phyloP scores from a whole-genome alignment of 495 filamentous ascomycete species.

The Penicillium argentinense region DNA sequence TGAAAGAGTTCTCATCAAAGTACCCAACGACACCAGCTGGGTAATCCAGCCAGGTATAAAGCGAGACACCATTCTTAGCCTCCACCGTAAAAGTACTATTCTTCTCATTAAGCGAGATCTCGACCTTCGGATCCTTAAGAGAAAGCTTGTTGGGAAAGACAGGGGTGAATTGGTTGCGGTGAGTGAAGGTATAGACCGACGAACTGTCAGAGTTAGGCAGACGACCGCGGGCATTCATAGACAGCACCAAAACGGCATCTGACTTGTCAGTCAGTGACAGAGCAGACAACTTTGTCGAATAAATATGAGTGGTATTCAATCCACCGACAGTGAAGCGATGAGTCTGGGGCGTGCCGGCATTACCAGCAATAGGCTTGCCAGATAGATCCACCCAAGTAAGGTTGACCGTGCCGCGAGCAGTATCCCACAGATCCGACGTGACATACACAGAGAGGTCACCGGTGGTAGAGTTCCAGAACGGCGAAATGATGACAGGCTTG shows the following conservation, averaged over 20 bases:
- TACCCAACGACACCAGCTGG: slow-evolving; percentile 56
- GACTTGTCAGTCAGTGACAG: slow-evolving; percentile 35
- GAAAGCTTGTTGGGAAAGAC: slow-evolving; percentile 51
- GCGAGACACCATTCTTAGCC: slow-evolving; percentile 56
- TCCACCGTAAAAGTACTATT: slow-evolving; percentile 53
- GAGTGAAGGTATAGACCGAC: slow-evolving; percentile 46
- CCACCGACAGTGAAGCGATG: slow-evolving; percentile 54
- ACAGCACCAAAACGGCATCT: slow-evolving; percentile 56
- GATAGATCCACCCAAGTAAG: slow-evolving; percentile 43
- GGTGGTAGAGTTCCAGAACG: slow-evolving; percentile 58
- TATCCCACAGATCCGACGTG: slow-evolving; percentile 46
- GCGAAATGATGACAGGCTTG: slow-evolving; percentile 58
- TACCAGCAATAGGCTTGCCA: slow-evolving; percentile 30
- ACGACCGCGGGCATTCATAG: slow-evolving; percentile 50
- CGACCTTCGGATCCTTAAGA: slow-evolving; percentile 56
- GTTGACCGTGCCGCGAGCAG: slow-evolving; percentile 31
- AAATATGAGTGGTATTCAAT: slow-evolving; percentile 60
- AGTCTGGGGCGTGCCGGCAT: slow-evolving; percentile 30
- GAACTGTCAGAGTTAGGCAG: slow-evolving; percentile 50
- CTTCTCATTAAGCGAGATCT: slow-evolving; percentile 38
- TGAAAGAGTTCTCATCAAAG: slow-evolving; percentile 63
- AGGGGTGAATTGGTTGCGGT: slow-evolving; percentile 57
- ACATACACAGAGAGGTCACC: slow-evolving; percentile 59
- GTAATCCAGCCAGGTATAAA: slow-evolving; percentile 69
- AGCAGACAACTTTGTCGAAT: slow-evolving; percentile 39